A percentile compares a stretch with the other conserved stretches of the same genome.
phyloP scores from a whole-genome alignment of 1,139 yeast genomes.

The Yamadazyma taylorii region DNA sequence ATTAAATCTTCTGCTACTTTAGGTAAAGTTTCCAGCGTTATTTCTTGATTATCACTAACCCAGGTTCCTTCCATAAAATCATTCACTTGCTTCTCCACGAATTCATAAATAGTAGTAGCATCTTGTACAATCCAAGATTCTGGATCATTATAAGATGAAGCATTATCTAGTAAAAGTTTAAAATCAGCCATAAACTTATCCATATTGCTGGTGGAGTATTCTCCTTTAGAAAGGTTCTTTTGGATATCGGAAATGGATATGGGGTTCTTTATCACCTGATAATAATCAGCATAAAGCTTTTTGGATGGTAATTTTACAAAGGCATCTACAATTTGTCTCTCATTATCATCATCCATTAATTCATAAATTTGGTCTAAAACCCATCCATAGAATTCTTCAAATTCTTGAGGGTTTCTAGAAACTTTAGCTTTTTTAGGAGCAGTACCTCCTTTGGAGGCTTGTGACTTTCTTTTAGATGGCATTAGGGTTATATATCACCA shows the following conservation, averaged over 20 bases:
- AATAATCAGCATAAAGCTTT: conserved; percentile 81
- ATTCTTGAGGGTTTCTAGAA: conserved; percentile 22
- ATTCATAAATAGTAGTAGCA: conserved; percentile 42
- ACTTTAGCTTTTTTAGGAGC: conserved; percentile 12
- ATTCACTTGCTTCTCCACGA: conserved; percentile 43
- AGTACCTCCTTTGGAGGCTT: conserved; percentile 12
- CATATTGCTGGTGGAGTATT: conserved; percentile 27
- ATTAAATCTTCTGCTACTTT: conserved; percentile 27
- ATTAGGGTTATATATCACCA: conserved; percentile 10
- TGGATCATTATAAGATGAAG: conserved; percentile 60
- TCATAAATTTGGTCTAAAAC: conserved; percentile 26
- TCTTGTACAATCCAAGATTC: conserved; percentile 62
- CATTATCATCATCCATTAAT: conserved; percentile 33
- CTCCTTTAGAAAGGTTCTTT: conserved; percentile 38
- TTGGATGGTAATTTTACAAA: conserved; percentile 72
- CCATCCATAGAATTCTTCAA: conserved; percentile 26
- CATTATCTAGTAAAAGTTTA: conserved; percentile 57
- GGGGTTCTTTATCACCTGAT: conserved; percentile 62
- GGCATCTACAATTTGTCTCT: conserved; percentile 45
- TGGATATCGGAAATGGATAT: conserved; percentile 67
- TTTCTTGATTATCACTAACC: conserved; percentile 7
- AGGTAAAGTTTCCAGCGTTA: conserved; percentile 25
- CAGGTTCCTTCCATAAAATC: conserved; percentile 22
- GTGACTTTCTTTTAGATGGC: conserved; percentile 29
- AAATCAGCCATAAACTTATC: conserved; percentile 56